Evolutionary conservation across 228 moss, liverwort and hornwort genomes (phyloP), one percentile per base, ranked within the genome.

Genomic region (Sphagnum fallax): DNA sequence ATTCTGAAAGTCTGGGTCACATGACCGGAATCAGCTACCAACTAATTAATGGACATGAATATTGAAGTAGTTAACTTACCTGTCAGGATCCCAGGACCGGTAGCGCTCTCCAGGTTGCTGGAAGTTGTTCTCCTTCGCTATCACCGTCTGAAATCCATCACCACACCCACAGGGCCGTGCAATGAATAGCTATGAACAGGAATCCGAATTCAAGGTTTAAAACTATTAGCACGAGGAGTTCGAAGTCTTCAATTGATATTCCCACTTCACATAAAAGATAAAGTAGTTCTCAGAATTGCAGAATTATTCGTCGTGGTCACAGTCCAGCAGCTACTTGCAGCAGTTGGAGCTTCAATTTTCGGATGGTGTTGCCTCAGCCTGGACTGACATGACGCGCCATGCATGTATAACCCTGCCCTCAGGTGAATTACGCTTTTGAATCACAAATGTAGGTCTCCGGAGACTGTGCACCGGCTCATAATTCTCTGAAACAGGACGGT

Each of bases 61-160:
- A 13, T 8, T 57, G 55, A 57, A 57, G 13, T 13, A 57, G 55
- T 57, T 8, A 0, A 57, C 16, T 2, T 11, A 85, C 90, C 90
- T 88, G 65, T 75, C 89, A 5, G 70, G 70, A 67, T 85, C 83
- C 86, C 86, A 89, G 13, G 75, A 77, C 67, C 89, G 79, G 67
- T 83, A 87, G 16, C 87, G 78, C 61, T 86, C 76, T 60, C 89
- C 89, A 47, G 81, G 72, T 62, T 89, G 89, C 53, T 83, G 77
- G 82, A 89, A 89, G 70, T 89, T 89, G 72, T 89, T 89, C 78
- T 89, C 89, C 80, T 84, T 87, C 4, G 75, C 71, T 67, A 89
- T 89, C 55, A 79, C 73, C 5, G 75, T 74, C 81, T 81, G 70
- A 47, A 76, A 52, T 13, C n/a, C 8, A 4, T 15, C 9, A 69